Percentiles rank a stretch among this genome's conserved stretches.
Conservation (phyloP, 805 yeast genomes). For the Yamadazyma nakazawae region DNA sequence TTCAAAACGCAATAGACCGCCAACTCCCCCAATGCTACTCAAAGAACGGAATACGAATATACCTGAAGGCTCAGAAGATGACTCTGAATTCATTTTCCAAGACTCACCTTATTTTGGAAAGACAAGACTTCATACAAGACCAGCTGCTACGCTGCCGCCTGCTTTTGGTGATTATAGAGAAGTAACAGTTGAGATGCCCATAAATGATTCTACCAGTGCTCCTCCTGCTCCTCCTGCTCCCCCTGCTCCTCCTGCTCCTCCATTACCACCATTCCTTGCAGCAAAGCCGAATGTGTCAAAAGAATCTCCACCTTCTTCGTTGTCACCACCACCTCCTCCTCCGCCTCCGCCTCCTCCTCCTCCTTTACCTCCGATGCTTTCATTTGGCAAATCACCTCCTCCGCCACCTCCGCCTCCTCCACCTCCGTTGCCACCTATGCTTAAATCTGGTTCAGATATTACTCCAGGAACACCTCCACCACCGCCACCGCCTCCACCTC, state of each 20-base stretch:
- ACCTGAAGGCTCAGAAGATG: conserved; percentile 1
- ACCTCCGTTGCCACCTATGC: conserved; percentile 18
- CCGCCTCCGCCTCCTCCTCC: conserved; percentile 13
- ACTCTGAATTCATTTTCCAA: not conserved
- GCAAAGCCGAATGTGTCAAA: not conserved
- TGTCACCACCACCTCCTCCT: conserved; percentile 19
- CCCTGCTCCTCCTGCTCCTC: conserved; percentile 16
- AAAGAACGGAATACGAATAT: not conserved
- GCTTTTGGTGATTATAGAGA: not conserved
- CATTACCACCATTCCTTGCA: conserved; percentile 11
- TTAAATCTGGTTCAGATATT: conserved; percentile 2
- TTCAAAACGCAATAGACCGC: not conserved
- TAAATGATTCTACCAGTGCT: not conserved
- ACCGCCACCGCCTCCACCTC: conserved; percentile 11
- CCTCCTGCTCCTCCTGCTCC: conserved; percentile 20
- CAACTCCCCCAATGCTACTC: conserved; percentile 9
- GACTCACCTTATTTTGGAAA: not conserved
- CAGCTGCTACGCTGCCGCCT: not conserved
- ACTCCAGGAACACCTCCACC: conserved; percentile 21
- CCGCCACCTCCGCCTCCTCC: conserved; percentile 25
- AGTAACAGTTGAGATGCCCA: not conserved
- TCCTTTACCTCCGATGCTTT: conserved; percentile 5
- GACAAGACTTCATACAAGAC: not conserved
- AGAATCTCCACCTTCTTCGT: conserved; percentile 17
- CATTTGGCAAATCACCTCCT: conserved; percentile 5